Conservation (phyloP, 2,329 filamentous ascomycete genomes). For the Dothistroma pini region DNA sequence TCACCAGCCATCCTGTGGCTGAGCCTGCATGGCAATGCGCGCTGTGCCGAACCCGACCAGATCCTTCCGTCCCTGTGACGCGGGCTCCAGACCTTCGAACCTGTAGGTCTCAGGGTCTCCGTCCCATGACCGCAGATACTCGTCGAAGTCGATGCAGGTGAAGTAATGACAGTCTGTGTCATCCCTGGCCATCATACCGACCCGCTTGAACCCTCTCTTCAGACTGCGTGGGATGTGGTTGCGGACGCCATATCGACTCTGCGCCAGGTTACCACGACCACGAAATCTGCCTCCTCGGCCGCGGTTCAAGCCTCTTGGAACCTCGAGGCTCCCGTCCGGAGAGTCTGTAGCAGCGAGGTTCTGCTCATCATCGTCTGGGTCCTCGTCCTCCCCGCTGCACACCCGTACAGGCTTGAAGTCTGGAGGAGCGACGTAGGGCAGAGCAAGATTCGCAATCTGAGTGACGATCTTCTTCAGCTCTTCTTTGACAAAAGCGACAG, state of each 20-base stretch:
- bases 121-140: neutral
- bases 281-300: too few species aligned
- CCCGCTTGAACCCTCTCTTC: neutral
- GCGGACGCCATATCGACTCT: too few species aligned
- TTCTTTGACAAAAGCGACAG: neutral
- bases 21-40: too few species aligned
- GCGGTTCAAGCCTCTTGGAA: too few species aligned
- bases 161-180: slow-evolving; percentile 12
- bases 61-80: neutral
- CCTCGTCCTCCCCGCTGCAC: neutral
- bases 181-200: slow-evolving; percentile 8
- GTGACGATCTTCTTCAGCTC: slow-evolving; percentile 8
- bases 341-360: too few species aligned
- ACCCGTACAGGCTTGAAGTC: neutral
- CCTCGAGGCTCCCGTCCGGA: too few species aligned
- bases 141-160: slow-evolving; percentile 7
- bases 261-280: too few species aligned
- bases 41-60: neutral
- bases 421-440: neutral
- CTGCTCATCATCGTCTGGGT: neutral
- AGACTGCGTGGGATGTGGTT: too few species aligned
- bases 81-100: neutral
- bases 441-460: slow-evolving; percentile 3
- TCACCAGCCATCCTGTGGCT: too few species aligned
- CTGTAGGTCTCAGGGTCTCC: neutral